These are phyloP conservation scores for Ceratocystis variospora DNA, from an alignment of 2,329 filamentous ascomycete genomes.

Conservation along the genomic window DNA sequence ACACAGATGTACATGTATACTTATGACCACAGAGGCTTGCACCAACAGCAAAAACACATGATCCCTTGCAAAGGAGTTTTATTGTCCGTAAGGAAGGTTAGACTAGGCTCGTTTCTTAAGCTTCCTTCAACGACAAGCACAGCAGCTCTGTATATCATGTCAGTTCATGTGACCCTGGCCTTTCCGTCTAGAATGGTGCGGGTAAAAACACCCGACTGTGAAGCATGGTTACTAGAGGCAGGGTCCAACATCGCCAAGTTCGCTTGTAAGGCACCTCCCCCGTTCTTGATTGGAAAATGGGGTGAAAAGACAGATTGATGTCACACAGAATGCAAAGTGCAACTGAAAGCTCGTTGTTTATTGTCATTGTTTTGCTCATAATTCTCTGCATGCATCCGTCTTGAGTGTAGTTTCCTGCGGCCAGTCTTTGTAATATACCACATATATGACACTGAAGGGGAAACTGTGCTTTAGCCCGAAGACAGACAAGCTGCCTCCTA, in stretches of 20 bases:
- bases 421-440: neutral
- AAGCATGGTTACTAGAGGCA: neutral
- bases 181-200: neutral
- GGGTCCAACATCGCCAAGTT: too few relatives aligned
- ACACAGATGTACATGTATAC: neutral
- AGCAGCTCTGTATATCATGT: neutral
- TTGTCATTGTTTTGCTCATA: neutral
- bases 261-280: too few relatives aligned
- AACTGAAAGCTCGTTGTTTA: neutral
- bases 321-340: neutral
- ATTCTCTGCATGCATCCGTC: neutral
- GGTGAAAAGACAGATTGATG: neutral
- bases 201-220: neutral
- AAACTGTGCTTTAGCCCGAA: neutral
- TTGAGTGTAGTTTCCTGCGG: neutral
- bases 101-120: neutral
- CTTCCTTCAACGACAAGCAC: neutral
- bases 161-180: neutral
- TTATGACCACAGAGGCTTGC: neutral
- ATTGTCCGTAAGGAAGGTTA: neutral
- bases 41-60: neutral
- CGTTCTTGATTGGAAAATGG: too few relatives aligned
- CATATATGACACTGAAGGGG: neutral
- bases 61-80: neutral
- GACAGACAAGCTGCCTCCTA: neutral